phyloP scores from a whole-genome alignment of 2,329 filamentous ascomycete genomes.

The Penicillium verrucosum region DNA sequence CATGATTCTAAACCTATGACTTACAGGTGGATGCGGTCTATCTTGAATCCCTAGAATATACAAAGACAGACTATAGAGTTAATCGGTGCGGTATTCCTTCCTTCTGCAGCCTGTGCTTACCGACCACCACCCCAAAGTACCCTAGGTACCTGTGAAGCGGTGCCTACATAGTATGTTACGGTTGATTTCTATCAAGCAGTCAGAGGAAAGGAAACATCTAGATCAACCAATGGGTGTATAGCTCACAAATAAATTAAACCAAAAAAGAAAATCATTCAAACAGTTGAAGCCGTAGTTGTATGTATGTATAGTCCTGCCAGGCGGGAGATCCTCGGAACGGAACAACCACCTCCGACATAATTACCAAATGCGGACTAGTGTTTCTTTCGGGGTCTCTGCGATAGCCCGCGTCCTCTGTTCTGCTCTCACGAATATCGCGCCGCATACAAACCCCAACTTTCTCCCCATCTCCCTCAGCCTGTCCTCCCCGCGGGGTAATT shows the following conservation, averaged over 20 bases:
- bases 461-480: conserved; percentile 18
- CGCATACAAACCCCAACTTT: conserved; percentile 29
- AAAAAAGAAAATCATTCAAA: background rate
- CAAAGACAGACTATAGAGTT: background rate
- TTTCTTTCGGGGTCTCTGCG: conserved; percentile 39
- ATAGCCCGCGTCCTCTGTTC: conserved; percentile 37
- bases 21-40: background rate
- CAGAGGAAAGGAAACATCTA: no score
- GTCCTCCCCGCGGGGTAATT: conserved; percentile 15
- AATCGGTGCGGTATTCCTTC: background rate
- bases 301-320: background rate
- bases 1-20: no score
- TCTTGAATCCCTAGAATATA: background rate
- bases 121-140: background rate
- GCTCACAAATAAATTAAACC: background rate
- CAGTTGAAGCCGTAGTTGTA: background rate
- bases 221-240: background rate
- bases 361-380: conserved; percentile 35
- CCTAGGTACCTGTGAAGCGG: background rate
- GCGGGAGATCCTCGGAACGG: conserved; percentile 20
- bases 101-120: background rate
- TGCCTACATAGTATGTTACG: background rate
- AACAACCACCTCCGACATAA: conserved; percentile 26
- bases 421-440: conserved; percentile 26
- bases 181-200: background rate